Conservation (phyloP, 345 rosid genomes). For the Euphorbia lathyris region DNA sequence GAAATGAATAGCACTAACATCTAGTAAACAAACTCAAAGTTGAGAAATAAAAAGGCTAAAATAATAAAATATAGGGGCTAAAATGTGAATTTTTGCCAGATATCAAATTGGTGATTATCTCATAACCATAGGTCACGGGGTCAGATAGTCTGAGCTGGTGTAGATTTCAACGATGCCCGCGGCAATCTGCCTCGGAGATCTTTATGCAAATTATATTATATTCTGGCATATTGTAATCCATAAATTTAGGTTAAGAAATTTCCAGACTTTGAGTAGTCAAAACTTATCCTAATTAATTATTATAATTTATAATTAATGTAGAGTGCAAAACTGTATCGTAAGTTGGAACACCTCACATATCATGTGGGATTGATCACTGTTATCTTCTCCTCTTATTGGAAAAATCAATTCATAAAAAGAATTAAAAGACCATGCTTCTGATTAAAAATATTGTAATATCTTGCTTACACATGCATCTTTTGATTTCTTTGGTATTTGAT, state of each 20-base stretch:
- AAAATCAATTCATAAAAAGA: neutral
- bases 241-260: neutral
- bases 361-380: conserved; percentile 10
- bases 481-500: neutral
- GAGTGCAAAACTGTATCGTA: neutral
- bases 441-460: neutral
- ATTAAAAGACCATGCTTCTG: neutral
- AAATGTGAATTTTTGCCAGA: no score
- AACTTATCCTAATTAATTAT: neutral
- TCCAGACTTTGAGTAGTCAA: neutral
- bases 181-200: neutral
- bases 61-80: neutral
- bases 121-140: neutral
- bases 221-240: conserved; percentile 20
- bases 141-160: neutral
- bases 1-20: no score
- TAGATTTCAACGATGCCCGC: conserved; percentile 16
- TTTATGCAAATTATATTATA: neutral
- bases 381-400: neutral
- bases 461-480: neutral
- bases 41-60: neutral
- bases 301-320: no score
- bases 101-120: neutral
- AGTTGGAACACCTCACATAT: conserved; percentile 12
- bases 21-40: neutral